phyloP scores from a whole-genome alignment of 345 rosid genomes.

The Arabidopsis arenosa region DNA sequence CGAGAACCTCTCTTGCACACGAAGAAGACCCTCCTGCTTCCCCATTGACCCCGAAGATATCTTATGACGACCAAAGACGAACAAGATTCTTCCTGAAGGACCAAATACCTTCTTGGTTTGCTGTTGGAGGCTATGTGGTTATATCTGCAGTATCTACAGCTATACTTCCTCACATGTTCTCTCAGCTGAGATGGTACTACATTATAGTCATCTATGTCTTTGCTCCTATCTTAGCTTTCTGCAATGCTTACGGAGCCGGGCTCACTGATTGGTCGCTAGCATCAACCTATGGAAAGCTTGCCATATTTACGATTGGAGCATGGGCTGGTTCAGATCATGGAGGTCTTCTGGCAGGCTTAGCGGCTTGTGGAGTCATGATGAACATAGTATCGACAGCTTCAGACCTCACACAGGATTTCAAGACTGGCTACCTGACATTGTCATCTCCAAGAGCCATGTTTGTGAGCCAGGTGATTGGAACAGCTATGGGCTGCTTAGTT shows the following conservation, averaged over 20 bases:
- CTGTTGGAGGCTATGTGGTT: conserved; percentile 58
- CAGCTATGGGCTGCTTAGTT: conserved; percentile 70
- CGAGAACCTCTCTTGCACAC: conserved; percentile 19
- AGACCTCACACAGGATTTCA: conserved; percentile 92
- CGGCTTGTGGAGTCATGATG: conserved; percentile 94
- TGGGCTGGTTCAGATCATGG: conserved; percentile 76
- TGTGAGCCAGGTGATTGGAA: conserved; percentile 78
- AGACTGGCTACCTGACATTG: conserved; percentile 87
- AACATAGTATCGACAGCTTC: conserved; percentile 96
- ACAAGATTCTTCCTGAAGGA: conserved; percentile 71
- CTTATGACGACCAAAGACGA: conserved; percentile 58
- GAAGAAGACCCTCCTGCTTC: conserved; percentile 43
- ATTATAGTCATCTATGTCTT: conserved; percentile 66
- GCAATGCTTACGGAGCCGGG: conserved; percentile 91
- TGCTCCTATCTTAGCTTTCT: conserved; percentile 83
- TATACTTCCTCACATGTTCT: conserved; percentile 69
- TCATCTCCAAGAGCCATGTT: conserved; percentile 93
- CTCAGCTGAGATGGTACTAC: conserved; percentile 77
- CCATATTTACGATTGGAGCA: conserved; percentile 76
- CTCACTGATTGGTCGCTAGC: conserved; percentile 92
- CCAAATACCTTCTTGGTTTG: conserved; percentile 69
- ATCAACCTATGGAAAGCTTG: conserved; percentile 82
- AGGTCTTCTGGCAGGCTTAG: conserved; percentile 82
- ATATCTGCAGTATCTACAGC: conserved; percentile 61
- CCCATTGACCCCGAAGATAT: conserved; percentile 37